Base-by-base conservation (phyloP, 108 stramenopile species). In the Schizochytrium sp. region DNA sequence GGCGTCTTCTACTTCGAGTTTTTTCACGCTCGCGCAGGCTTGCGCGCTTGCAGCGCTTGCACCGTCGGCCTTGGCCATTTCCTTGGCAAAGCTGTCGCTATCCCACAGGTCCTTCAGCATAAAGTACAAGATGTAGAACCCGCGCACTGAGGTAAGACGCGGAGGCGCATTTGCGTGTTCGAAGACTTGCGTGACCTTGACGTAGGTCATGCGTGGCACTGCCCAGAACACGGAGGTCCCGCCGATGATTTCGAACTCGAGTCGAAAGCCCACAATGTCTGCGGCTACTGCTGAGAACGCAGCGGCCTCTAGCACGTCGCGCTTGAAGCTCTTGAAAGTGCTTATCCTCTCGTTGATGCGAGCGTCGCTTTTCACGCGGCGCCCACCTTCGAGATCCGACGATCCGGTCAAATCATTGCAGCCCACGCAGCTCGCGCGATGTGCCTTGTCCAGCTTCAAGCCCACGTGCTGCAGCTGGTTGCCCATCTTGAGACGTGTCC, bases 391-490 rank as follows among this genome's bases (percentile, higher is more conserved):
- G n/a, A 83, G 51, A 12, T 83, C 51, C 28, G 76, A 25, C 16
- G 76, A 83, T 18, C 76, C 76, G 18, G 19, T 53, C 18, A 83
- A 18, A 23, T 83, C 76, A 23, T 83, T 83, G 45, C 76, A 47
- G 6, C 76, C 76, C 19, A 83, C 76, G 51, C n/a, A 28, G 76
- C 76, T 53, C n/a, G 48, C 45, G 12, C 76, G 6, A 45, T 83
- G 76, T 16, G 76, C 51, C 51, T 83, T 83, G 51, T 83, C 76
- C 12, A 83, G 51, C 51, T 83, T 83, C 12, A 83, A 45, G 25
- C 76, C 76, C 25, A 83, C 76, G 76, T 83, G 76, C 63, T 69
- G 63, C 18, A 83, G 48, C 45, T 83, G 45, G 51, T 83, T 83
- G 18, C 76, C 76, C 76, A 83, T 83, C 48, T 57, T 34, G 34